phyloP scores from a whole-genome alignment of 1,284 basidiomycete species.

The Irpex sp. region DNA sequence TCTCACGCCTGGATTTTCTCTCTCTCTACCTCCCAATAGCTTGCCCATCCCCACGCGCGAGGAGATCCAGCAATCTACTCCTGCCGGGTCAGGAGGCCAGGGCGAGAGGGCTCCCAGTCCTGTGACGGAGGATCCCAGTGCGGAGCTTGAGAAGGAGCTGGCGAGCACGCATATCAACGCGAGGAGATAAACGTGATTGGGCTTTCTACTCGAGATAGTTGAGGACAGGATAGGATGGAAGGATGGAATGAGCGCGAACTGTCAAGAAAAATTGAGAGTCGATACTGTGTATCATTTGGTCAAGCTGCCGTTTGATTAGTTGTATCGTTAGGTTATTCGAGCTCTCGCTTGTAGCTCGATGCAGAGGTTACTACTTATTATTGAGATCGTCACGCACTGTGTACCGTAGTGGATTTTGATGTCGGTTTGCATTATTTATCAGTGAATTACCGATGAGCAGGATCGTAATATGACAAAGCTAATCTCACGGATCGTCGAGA shows the following conservation, averaged over 20 bases:
- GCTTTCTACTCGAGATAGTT: not conserved
- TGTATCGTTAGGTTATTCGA: not conserved
- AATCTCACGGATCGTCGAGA: no score
- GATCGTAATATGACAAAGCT: no score
- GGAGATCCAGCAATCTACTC: conserved; percentile 71
- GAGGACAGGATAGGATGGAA: no score
- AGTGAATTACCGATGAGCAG: no score
- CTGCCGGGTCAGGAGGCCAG: conserved; percentile 33
- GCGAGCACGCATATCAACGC: conserved; percentile 51
- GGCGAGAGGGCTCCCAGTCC: conserved; percentile 45
- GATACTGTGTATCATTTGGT: no score
- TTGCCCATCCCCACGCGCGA: conserved; percentile 74
- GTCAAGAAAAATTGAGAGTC: no score
- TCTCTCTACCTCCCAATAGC: conserved; percentile 27
- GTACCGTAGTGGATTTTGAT: no score
- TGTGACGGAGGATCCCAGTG: conserved; percentile 80
- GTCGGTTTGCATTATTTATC: no score
- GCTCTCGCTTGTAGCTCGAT: no score
- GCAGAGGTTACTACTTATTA: no score
- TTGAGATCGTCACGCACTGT: no score
- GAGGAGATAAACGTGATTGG: not conserved
- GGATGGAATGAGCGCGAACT: no score
- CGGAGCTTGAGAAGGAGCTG: conserved; percentile 80
- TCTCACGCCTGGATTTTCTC: not conserved
- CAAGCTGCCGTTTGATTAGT: not conserved